Evolutionary conservation across 1,284 basidiomycete genomes (phyloP).

Genomic region (Athelia psychrophila): DNA sequence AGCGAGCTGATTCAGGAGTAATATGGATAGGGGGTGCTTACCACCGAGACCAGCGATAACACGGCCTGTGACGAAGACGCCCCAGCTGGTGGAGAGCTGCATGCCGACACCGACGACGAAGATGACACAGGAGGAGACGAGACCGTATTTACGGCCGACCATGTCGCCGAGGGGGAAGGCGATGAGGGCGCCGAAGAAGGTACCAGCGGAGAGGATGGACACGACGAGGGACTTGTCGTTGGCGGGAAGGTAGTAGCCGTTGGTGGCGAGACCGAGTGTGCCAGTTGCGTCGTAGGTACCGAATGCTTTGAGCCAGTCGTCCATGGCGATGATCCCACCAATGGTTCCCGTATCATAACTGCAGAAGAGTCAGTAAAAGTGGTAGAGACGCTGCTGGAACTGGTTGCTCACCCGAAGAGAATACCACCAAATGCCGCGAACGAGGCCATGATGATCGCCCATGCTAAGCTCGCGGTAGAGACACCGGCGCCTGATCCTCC

Average conservation of each 20-base stretch:
- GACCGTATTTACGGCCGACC: conserved; percentile 40
- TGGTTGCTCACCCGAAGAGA: conserved; percentile 46
- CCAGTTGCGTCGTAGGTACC: conserved; percentile 17
- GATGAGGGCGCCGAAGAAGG: conserved; percentile 49
- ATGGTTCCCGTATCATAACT: conserved; percentile 51
- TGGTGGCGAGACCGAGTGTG: background rate
- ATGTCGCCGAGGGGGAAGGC: conserved; percentile 24
- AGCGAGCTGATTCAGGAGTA: too few species aligned
- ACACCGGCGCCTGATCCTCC: background rate
- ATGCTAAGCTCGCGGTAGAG: background rate
- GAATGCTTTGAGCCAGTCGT: conserved; percentile 34
- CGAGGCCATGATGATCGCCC: conserved; percentile 1
- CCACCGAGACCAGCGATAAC: conserved; percentile 56
- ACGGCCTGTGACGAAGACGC: conserved; percentile 52
- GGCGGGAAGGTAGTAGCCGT: conserved; percentile 30
- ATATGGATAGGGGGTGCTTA: background rate
- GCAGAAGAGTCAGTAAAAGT: conserved; percentile 11
- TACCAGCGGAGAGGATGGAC: conserved; percentile 58
- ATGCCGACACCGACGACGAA: conserved; percentile 48
- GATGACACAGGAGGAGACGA: conserved; percentile 41
- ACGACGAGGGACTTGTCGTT: conserved; percentile 39
- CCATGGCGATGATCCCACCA: conserved; percentile 47
- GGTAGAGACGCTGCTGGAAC: background rate
- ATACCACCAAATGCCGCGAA: conserved; percentile 67
- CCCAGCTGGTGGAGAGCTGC: conserved; percentile 34